Evolutionary conservation across 2,329 filamentous ascomycete genomes (phyloP), one percentile per base, ranked within the genome.

Genomic region (Aspergillus glaucus): DNA sequence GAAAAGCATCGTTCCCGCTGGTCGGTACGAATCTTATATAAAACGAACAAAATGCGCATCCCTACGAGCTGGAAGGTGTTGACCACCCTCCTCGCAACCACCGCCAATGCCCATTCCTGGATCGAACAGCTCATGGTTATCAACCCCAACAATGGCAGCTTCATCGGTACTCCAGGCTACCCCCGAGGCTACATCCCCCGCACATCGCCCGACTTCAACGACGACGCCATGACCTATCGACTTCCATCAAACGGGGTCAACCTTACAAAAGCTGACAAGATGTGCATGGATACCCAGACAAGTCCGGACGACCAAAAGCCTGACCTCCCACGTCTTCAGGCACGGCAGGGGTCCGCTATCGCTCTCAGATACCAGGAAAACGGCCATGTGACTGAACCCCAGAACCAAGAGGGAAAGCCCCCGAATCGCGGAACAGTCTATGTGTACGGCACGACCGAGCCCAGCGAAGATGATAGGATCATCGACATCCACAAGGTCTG

Each of bases 61-160:
- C 14, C 21, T 14, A 24, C 47, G 32, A 12, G 50, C 30, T 12
- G n/a, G 50, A 43, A 43, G 46, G 44, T 50, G 24, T 45, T 64
- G 28, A 47, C 71, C 37, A 52, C 59, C 42, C 49, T 64, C 30
- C 53, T 71, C 19, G 44, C 54, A 22, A 50, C 64, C 6, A 54
- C 63, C 24, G 55, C 62, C 19, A 50, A 53, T 24, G 84, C 81
- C 32, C 92, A 96, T 70, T 86, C 83, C 15, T 96, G 91, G 91
- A 79, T 92, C 43, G 90, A 96, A 69, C 76, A 85, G 60, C 75
- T 92, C 44, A 80, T 76, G 53, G 81, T 82, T 49, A 83, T 96
- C 64, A 80, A 82, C 46, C 66, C 80, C 24, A 40, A 12, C 10
- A 86, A 89, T 59, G 91, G 90, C 47, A 81, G 81, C 30, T 88